Evolutionary conservation across 345 rosid species (phyloP), one percentile per base, ranked within the genome.

Genomic region (Arabidopsis arenosa): DNA sequence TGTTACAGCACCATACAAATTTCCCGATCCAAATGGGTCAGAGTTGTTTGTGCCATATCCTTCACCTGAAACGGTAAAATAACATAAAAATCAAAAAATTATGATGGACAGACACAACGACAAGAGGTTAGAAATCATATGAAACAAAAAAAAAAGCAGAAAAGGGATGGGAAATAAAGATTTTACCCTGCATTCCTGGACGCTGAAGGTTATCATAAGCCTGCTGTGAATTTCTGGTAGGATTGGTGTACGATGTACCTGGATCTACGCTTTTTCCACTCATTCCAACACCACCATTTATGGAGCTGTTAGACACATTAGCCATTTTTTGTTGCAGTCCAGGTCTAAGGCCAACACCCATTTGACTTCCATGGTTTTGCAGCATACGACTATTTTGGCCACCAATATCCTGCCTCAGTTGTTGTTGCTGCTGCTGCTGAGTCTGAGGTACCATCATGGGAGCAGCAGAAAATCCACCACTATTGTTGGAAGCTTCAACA

Each of bases 351-450:
- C 86, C 87, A 77, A 83, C 86, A 76, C 89, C 88, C 83, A 90
- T 79, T 77, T 92, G 98, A 79, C 89, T 81, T 67, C 98, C 96
- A 78, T 90, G 79, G 72, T 80, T 87, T 53, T 88, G 94, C 78
- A 91, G 51, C 74, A 89, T 81, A 73, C 88, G 98, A 56, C 90
- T 93, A 75, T 87, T 86, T 72, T 86, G 93, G 80, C 90, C 86
- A 68, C 88, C 84, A 59, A 69, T 72, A 63, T 81, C 90, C 72
- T 84, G 93, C 82, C 85, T 89, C 81, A 83, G 91, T 66, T 73
- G 82, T 40, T 78, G 81, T 44, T 70, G 74, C 72, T 73, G 75
- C 43, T 77, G 81, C 82, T 85, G 97, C 77, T 63, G 89, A 39
- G 86, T 83, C 74, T 83, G 92, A 66, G 90, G 74, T 14, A 80